These are phyloP conservation scores for Podospora fimiseda DNA, from an alignment of 495 filamentous ascomycete genomes.

Conservation along the genomic window DNA sequence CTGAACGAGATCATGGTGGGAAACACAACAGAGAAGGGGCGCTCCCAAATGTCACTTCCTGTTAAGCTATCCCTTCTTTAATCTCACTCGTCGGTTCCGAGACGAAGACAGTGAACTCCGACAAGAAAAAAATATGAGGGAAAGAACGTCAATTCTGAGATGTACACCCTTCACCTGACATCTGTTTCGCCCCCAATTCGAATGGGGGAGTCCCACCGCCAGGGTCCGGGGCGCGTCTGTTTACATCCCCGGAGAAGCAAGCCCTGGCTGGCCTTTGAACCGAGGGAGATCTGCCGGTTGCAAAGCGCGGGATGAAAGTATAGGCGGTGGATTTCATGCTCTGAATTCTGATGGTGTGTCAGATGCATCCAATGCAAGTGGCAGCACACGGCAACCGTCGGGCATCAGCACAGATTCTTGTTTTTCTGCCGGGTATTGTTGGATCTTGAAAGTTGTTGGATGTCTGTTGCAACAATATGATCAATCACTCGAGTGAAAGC, in stretches of 20 bases:
- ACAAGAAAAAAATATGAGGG: too few species aligned
- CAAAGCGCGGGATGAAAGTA: background rate
- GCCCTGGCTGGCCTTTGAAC: background rate
- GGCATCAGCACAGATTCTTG: too few species aligned
- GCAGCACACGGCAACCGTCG: background rate
- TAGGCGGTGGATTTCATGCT: too few species aligned
- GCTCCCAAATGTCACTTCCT: too few species aligned
- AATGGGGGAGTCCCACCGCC: constrained; percentile 1
- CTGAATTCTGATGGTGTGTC: background rate
- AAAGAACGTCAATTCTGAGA: too few species aligned
- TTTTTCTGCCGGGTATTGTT: background rate
- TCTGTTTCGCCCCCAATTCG: background rate
- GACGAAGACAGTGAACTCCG: too few species aligned
- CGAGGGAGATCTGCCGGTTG: background rate
- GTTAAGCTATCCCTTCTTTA: too few species aligned
- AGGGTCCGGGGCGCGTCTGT: constrained; percentile 5
- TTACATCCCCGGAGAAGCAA: background rate
- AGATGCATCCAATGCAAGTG: background rate
- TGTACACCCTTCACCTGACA: background rate
- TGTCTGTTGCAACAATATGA: background rate
- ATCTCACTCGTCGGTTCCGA: too few species aligned
- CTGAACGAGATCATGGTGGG: background rate
- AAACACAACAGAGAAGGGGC: too few species aligned
- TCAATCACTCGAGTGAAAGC: background rate
- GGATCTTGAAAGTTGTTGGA: background rate